Evolutionary conservation across 176 grass and related monocot species (phyloP).

Genomic region (Raddia guianensis): DNA sequence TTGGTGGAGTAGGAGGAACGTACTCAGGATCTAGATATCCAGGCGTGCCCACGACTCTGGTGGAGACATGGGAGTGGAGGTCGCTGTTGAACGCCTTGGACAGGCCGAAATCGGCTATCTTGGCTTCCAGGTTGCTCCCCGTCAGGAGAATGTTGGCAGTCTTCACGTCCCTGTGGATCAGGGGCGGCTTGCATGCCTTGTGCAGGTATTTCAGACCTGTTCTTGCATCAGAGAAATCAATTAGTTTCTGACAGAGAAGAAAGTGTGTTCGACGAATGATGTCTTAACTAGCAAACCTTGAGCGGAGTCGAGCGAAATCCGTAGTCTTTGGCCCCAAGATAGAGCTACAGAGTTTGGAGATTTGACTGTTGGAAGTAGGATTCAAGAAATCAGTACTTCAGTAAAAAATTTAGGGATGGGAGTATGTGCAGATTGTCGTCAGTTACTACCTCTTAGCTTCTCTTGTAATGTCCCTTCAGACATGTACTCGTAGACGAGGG

Average conservation of each 20-base stretch:
- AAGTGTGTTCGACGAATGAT: background rate
- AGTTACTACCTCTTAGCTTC: conserved; percentile 51
- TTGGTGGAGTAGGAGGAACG: background rate
- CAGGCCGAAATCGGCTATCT: conserved; percentile 63
- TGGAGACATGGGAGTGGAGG: conserved; percentile 44
- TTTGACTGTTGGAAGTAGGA: conserved; percentile 29
- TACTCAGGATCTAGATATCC: conserved; percentile 73
- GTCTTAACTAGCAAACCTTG: conserved; percentile 41
- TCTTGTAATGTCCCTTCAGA: conserved; percentile 51
- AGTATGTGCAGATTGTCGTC: background rate
- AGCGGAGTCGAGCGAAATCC: conserved; percentile 58
- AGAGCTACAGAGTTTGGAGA: conserved; percentile 31
- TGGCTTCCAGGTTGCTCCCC: conserved; percentile 49
- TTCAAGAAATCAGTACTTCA: background rate
- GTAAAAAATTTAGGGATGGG: background rate
- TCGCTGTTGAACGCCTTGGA: conserved; percentile 56
- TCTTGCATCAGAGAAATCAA: background rate
- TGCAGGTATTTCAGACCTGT: conserved; percentile 66
- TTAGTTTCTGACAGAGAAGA: background rate
- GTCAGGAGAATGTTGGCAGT: conserved; percentile 59
- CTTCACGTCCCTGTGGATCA: conserved; percentile 66
- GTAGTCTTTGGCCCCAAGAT: conserved; percentile 44
- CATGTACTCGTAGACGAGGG: conserved; percentile 62
- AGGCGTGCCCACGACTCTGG: conserved; percentile 46
- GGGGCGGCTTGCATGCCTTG: conserved; percentile 40